phyloP scores from a whole-genome alignment of 164 flowering plant genomes.

The Akebia trifoliata region DNA sequence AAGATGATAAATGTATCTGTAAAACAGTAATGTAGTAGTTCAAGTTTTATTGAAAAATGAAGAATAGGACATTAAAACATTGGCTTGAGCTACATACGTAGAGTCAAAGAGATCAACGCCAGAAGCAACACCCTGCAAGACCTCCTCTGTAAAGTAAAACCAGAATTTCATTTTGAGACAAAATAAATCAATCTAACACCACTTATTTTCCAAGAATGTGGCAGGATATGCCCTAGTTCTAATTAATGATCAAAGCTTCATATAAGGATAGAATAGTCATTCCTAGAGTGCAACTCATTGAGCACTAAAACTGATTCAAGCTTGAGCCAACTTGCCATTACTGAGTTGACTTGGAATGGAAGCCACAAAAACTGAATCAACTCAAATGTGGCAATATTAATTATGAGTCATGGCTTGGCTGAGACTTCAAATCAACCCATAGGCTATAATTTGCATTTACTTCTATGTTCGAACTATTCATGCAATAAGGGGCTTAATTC shows the following conservation, averaged over 20 bases:
- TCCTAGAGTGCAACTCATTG: no score
- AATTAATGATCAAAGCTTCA: neutral
- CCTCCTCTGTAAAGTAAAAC: conserved; percentile 58
- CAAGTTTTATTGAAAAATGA: conserved; percentile 1
- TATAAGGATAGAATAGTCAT: neutral
- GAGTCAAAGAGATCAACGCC: conserved; percentile 88
- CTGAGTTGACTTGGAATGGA: no score
- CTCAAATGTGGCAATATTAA: no score
- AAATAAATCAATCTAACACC: neutral
- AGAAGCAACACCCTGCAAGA: conserved; percentile 78
- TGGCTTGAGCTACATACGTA: conserved; percentile 36
- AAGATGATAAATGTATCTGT: conserved; percentile 75
- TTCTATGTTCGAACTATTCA: no score
- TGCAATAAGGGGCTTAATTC: neutral
- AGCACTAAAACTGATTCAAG: no score
- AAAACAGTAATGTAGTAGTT: neutral
- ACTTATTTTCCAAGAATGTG: neutral
- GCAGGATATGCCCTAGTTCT: neutral
- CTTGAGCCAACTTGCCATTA: no score
- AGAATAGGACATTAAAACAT: neutral
- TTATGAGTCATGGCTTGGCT: no score
- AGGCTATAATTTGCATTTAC: no score
- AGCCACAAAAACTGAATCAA: no score
- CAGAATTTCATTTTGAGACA: conserved; percentile 1
- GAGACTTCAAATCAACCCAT: no score